Evolutionary conservation across 805 yeast species (phyloP).

Genomic region (Kluyveromyces wickerhamii): DNA sequence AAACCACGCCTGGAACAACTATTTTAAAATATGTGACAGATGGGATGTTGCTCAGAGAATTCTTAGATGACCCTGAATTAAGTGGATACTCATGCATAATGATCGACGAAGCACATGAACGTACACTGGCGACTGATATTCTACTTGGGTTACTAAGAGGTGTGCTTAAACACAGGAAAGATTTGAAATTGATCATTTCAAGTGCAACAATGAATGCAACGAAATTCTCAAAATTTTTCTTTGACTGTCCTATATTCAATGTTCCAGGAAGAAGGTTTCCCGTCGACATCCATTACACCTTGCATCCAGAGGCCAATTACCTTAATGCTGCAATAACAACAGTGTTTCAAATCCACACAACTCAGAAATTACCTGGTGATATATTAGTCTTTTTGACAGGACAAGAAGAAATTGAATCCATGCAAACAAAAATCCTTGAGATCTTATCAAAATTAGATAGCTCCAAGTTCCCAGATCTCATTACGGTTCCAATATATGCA

Average conservation of each 20-base stretch:
- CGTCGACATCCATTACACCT: slow-evolving; percentile 75
- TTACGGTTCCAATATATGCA: slow-evolving; percentile 84
- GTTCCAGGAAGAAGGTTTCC: slow-evolving; percentile 94
- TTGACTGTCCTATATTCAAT: slow-evolving; percentile 75
- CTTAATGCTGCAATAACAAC: slow-evolving; percentile 84
- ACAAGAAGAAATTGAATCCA: slow-evolving; percentile 87
- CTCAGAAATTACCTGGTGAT: slow-evolving; percentile 60
- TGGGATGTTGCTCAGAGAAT: slow-evolving; percentile 88
- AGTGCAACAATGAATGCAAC: slow-evolving; percentile 94
- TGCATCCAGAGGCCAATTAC: slow-evolving; percentile 85
- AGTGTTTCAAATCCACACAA: slow-evolving; percentile 74
- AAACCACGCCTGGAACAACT: slow-evolving; percentile 50
- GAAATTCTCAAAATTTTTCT: slow-evolving; percentile 75
- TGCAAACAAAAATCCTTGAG: slow-evolving; percentile 65
- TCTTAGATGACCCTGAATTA: slow-evolving; percentile 65
- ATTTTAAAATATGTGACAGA: slow-evolving; percentile 87
- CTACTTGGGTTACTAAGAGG: slow-evolving; percentile 75
- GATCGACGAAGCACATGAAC: slow-evolving; percentile 96
- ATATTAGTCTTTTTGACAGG: slow-evolving; percentile 89
- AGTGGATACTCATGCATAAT: slow-evolving; percentile 69
- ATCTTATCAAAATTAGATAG: slow-evolving; percentile 53
- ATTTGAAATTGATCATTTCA: slow-evolving; percentile 69
- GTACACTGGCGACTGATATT: slow-evolving; percentile 87
- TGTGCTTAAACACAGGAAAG: slow-evolving; percentile 52
- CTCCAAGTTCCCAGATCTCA: slow-evolving; percentile 47